phyloP scores from a whole-genome alignment of 768 basidiomycete species.

The Epithele typhae region DNA sequence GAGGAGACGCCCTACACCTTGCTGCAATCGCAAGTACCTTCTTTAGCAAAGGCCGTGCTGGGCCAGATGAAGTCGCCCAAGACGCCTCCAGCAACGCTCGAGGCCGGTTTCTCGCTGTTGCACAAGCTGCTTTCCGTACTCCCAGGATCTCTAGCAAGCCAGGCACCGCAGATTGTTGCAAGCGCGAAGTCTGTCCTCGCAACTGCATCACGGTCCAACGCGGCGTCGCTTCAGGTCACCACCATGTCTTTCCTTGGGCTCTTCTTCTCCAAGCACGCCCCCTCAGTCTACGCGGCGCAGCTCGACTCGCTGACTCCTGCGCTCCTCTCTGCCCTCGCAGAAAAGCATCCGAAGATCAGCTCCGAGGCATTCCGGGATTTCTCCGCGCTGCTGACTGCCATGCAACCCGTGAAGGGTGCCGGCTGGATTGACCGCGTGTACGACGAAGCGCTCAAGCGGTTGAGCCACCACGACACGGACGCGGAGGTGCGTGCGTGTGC shows the following conservation, averaged over 20 bases:
- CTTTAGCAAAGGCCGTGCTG: slow-evolving; percentile 74
- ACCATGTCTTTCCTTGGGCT: slow-evolving; percentile 81
- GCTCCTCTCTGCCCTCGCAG: slow-evolving; percentile 67
- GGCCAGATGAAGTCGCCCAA: slow-evolving; percentile 83
- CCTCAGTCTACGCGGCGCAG: slow-evolving; percentile 51
- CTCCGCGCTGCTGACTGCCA: slow-evolving; percentile 72
- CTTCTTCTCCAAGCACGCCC: slow-evolving; percentile 73
- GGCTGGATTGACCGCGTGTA: slow-evolving; percentile 77
- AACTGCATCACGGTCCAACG: slow-evolving; percentile 67
- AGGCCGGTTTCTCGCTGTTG: slow-evolving; percentile 82
- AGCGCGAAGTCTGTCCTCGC: slow-evolving; percentile 63
- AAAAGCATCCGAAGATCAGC: slow-evolving; percentile 85
- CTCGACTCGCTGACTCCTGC: slow-evolving; percentile 70
- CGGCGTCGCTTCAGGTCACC: slow-evolving; percentile 78
- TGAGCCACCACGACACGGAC: slow-evolving; percentile 83
- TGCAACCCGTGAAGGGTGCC: slow-evolving; percentile 60
- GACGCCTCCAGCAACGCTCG: slow-evolving; percentile 70
- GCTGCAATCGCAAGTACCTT: slow-evolving; percentile 71
- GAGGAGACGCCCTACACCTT: slow-evolving; percentile 70
- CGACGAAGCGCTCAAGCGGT: slow-evolving; percentile 61
- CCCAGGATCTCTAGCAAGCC: slow-evolving; percentile 74
- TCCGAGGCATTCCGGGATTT: slow-evolving; percentile 87
- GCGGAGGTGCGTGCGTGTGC: slow-evolving; percentile 83
- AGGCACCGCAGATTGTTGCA: slow-evolving; percentile 58
- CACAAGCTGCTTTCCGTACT: slow-evolving; percentile 73